Conservation (phyloP, 495 filamentous ascomycete genomes). For the Penicillium soppii region DNA sequence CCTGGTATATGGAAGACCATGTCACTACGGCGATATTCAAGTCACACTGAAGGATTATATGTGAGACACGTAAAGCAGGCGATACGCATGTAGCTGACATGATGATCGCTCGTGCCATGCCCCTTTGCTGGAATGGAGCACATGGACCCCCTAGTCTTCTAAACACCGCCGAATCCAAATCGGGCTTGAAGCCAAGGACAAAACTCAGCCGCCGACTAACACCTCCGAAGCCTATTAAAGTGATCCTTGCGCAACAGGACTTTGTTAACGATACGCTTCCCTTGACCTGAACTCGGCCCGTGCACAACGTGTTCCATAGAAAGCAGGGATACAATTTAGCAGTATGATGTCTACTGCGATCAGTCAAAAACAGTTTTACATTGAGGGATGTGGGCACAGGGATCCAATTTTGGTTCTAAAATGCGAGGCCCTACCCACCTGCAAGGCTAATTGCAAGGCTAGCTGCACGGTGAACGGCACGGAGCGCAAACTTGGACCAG, state of each 20-base stretch:
- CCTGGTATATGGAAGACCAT: conserved; percentile 22
- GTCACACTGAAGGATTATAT: conserved; percentile 19
- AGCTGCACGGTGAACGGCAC: conserved; percentile 11
- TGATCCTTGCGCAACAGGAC: conserved; percentile 17
- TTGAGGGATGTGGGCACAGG: too few relatives aligned
- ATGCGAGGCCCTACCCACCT: conserved; percentile 5
- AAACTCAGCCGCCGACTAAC: conserved; percentile 23
- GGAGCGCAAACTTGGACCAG: conserved; percentile 3
- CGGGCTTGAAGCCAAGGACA: conserved; percentile 19
- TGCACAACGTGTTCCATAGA: conserved; percentile 13
- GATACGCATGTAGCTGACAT: conserved; percentile 7
- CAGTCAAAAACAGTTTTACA: too few relatives aligned
- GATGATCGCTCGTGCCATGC: not conserved
- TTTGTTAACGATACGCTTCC: conserved; percentile 46
- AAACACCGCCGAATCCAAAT: conserved; percentile 2
- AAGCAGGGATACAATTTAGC: not conserved
- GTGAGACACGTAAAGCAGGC: conserved; percentile 39
- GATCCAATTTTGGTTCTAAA: conserved; percentile 2
- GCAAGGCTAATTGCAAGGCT: conserved; percentile 15
- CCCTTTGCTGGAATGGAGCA: not conserved
- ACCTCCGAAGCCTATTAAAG: conserved; percentile 24
- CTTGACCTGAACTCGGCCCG: conserved; percentile 22
- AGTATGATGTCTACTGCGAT: not conserved
- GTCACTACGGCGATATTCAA: conserved; percentile 13
- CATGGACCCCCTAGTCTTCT: conserved; percentile 6